Base-by-base conservation (phyloP, 2,329 filamentous ascomycete species). In the Incumbomyces lentus region DNA sequence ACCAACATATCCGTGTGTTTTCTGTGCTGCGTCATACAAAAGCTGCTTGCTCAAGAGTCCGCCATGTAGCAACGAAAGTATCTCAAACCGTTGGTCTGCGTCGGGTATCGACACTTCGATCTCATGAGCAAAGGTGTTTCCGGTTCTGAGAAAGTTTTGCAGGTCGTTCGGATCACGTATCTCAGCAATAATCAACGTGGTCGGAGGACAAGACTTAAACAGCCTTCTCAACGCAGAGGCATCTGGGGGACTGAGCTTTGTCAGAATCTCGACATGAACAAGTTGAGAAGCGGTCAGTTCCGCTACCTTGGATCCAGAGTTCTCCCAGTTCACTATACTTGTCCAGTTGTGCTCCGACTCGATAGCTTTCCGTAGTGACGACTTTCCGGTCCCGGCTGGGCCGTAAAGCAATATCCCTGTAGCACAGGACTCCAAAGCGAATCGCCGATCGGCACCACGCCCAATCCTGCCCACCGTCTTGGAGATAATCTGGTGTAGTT, bases 1-100 rank as follows among this genome's bases (percentile, higher is more conserved):
- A 3, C 84, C 84, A 29, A 86, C 93, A 62, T 86, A 95, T 3
- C 89, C 90, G 59, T 95, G 88, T 0, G 89, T 93, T 47, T 79
- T 78, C 51, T 84, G 77, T 35, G 82, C 82, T 36, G 94, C 67
- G 14, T 72, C 67, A 3, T 72, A 66, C 14, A 87, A 65, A 8
- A 79, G 67, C 1, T 66, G 64, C 2, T 81, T 71, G 45, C 64
- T 69, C 7, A 68, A 68, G 7, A 68, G 72, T 2, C 70, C 58
- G n/a, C 61, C 67, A 38, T 77, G 67, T 49, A 84, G 69, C 6
- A 76, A 77, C 26, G 77, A 73, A 17, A 95, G 64, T 11, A 95
- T 94, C 26, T 86, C 80, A 40, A 79, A 76, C 33, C 90, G 76
- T 46, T 84, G 79, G 6, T 69, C 62, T 5, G 78, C 72, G 50